Percentiles rank a stretch among this genome's conserved stretches.
These are phyloP conservation scores for Diaporthe australafricana DNA, from an alignment of 2,329 filamentous ascomycete genomes.

Conservation along the genomic window DNA sequence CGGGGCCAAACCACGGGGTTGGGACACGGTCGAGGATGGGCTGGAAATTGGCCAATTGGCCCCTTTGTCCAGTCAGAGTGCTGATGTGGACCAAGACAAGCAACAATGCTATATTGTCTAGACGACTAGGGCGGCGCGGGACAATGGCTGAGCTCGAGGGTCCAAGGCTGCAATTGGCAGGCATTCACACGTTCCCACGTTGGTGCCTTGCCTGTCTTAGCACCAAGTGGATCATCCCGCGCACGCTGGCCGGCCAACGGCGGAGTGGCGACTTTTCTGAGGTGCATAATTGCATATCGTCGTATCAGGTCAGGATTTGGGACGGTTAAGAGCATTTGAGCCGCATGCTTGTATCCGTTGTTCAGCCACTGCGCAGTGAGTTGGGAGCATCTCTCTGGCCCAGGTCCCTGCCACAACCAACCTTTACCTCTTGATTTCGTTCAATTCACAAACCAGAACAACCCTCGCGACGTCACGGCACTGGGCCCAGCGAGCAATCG, in stretches of 20 bases:
- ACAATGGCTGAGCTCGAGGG: background rate
- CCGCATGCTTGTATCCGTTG: background rate
- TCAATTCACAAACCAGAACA: background rate
- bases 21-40: background rate
- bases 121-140: conserved; percentile 3
- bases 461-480: background rate
- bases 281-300: background rate
- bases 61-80: background rate
- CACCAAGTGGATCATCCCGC: background rate
- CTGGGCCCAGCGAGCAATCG: background rate
- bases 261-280: too few relatives aligned
- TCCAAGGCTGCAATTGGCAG: conserved; percentile 16
- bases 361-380: background rate
- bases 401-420: background rate
- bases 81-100: background rate
- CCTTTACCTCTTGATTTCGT: background rate
- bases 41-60: background rate
- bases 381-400: background rate
- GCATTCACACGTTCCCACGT: conserved; percentile 16
- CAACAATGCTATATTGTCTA: background rate
- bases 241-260: conserved; percentile 6
- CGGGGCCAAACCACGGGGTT: background rate
- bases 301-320: background rate
- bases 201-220: conserved; percentile 8
- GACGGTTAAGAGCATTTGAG: conserved; percentile 4